Evolutionary conservation across 2,329 filamentous ascomycete genomes (phyloP).

Genomic region (Clonostachys sp.): DNA sequence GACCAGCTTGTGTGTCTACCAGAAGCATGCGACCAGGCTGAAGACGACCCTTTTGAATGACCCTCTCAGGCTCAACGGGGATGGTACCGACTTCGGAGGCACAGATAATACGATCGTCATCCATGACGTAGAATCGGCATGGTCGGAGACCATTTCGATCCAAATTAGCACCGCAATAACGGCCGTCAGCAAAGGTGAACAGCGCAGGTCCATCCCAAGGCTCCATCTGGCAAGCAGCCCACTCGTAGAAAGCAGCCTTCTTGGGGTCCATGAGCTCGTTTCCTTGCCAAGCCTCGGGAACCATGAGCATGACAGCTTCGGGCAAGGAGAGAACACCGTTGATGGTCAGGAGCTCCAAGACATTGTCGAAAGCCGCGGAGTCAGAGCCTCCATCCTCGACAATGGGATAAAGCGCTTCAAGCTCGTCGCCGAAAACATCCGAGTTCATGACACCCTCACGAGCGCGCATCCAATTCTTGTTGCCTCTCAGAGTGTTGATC

Average conservation of each 20-base stretch:
- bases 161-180: slow-evolving; percentile 94
- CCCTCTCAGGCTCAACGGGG: slow-evolving; percentile 79
- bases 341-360: slow-evolving; percentile 87
- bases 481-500: slow-evolving; percentile 94
- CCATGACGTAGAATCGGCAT: slow-evolving; percentile 94
- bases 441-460: slow-evolving; percentile 94
- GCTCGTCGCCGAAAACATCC: slow-evolving; percentile 85
- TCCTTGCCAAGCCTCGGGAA: slow-evolving; percentile 96
- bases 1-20: slow-evolving; percentile 82
- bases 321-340: slow-evolving; percentile 93
- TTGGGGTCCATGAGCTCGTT: slow-evolving; percentile 88
- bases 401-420: slow-evolving; percentile 87
- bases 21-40: slow-evolving; percentile 95
- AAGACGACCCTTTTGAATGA: slow-evolving; percentile 88
- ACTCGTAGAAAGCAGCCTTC: slow-evolving; percentile 97
- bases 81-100: slow-evolving; percentile 96
- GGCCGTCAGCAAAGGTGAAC: slow-evolving; percentile 94
- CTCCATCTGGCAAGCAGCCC: slow-evolving; percentile 98
- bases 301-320: slow-evolving; percentile 98
- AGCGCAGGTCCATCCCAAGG: slow-evolving; percentile 96
- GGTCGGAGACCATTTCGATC: slow-evolving; percentile 93
- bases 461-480: slow-evolving; percentile 99
- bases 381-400: slow-evolving; percentile 96
- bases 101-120: slow-evolving; percentile 95
- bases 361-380: slow-evolving; percentile 95